Evolutionary conservation across 2,329 filamentous ascomycete genomes (phyloP).

Genomic region (Bertia moriformis): DNA sequence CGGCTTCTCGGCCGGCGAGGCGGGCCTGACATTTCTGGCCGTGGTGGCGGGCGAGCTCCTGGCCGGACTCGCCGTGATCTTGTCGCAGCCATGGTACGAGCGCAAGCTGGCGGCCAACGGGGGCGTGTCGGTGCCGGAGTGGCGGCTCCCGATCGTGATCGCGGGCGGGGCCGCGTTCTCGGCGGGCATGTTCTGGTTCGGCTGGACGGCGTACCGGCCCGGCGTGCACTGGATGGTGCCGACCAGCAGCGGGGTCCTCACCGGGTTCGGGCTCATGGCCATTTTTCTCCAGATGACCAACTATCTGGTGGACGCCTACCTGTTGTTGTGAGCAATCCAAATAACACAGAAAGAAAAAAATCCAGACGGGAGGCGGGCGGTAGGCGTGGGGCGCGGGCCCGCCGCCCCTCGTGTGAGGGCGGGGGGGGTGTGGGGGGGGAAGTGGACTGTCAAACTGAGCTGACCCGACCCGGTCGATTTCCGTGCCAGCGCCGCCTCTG

Average conservation of each 20-base stretch:
- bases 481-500: conserved; percentile 45
- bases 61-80: conserved; percentile 48
- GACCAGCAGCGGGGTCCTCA: conserved; percentile 42
- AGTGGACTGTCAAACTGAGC: too few relatives aligned
- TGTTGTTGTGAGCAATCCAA: conserved; percentile 34
- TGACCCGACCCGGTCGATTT: too few relatives aligned
- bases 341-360: conserved; percentile 4
- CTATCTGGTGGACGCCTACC: conserved; percentile 65
- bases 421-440: too few relatives aligned
- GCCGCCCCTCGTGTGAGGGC: too few relatives aligned
- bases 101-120: conserved; percentile 55
- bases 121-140: conserved; percentile 48
- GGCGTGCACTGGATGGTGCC: conserved; percentile 52
- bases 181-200: conserved; percentile 62
- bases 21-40: conserved; percentile 72
- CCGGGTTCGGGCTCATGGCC: conserved; percentile 65
- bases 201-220: conserved; percentile 49
- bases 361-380: too few relatives aligned
- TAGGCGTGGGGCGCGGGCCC: too few relatives aligned
- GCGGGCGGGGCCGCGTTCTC: conserved; percentile 44
- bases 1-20: conserved; percentile 51
- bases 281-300: conserved; percentile 73
- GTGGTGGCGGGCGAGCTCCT: conserved; percentile 64
- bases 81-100: conserved; percentile 52
- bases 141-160: conserved; percentile 50